Conservation (phyloP, 805 yeast species). For the Priceomyces fermenticarens region DNA sequence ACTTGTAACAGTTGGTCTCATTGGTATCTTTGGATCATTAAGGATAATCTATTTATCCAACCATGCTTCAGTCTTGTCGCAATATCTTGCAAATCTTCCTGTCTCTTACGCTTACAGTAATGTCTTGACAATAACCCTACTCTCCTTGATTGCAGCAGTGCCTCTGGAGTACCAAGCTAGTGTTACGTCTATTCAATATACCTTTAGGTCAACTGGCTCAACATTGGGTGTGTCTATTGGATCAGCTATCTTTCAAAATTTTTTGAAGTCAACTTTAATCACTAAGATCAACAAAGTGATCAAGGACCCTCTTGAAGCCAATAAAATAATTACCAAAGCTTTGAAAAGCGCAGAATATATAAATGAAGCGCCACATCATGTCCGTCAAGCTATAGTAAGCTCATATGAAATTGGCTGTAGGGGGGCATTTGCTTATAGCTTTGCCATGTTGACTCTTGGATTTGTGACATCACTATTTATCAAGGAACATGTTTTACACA, state of each 20-base stretch:
- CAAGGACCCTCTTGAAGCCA: slow-evolving; percentile 34
- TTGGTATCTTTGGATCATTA: slow-evolving; percentile 47
- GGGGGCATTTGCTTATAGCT: slow-evolving; percentile 50
- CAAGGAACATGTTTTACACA: slow-evolving; percentile 57
- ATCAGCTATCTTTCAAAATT: slow-evolving; percentile 60
- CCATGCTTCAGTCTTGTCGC: slow-evolving; percentile 14
- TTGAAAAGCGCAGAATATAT: slow-evolving; percentile 56
- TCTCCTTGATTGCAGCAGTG: slow-evolving; percentile 76
- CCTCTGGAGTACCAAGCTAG: slow-evolving; percentile 71
- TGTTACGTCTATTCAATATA: slow-evolving; percentile 86
- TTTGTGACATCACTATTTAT: slow-evolving; percentile 43
- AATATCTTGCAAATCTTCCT: slow-evolving; percentile 37
- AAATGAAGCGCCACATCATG: slow-evolving; percentile 50
- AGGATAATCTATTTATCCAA: slow-evolving; percentile 26
- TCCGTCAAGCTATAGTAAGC: slow-evolving; percentile 42
- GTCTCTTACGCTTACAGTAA: slow-evolving; percentile 68
- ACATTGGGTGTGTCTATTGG: slow-evolving; percentile 75
- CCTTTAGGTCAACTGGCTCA: slow-evolving; percentile 84
- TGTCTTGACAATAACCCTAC: slow-evolving; percentile 64
- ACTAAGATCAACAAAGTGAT: slow-evolving; percentile 15
- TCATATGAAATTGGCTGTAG: slow-evolving; percentile 55
- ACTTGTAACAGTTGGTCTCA: slow-evolving; percentile 38
- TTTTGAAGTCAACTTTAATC: slow-evolving; percentile 28
- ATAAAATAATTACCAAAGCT: slow-evolving; percentile 48
- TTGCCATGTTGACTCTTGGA: slow-evolving; percentile 39